phyloP scores from a whole-genome alignment of 1,284 basidiomycete species.

The Moesziomyces sp. region DNA sequence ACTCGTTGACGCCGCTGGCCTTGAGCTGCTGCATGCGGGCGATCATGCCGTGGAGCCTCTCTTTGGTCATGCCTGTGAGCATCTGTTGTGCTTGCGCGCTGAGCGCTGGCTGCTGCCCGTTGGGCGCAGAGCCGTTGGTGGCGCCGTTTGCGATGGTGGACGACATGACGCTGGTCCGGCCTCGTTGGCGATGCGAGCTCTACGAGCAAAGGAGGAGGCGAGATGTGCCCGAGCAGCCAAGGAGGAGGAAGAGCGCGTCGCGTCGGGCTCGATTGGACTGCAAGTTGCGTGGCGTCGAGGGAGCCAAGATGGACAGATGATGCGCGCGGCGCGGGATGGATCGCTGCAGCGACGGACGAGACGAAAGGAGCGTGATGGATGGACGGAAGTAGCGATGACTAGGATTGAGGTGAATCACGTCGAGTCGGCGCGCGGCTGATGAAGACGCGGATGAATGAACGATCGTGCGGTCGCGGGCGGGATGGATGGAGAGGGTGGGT shows the following conservation, averaged over 20 bases:
- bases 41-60: constrained; percentile 60
- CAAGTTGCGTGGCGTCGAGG: too few relatives aligned
- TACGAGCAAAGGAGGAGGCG: constrained; percentile 1
- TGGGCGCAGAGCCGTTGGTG: constrained; percentile 29
- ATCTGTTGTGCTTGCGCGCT: constrained; percentile 57
- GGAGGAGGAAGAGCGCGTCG: background rate
- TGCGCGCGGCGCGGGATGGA: too few relatives aligned
- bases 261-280: too few relatives aligned
- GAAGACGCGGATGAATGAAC: too few relatives aligned
- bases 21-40: constrained; percentile 68
- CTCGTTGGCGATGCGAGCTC: background rate
- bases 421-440: too few relatives aligned
- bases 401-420: too few relatives aligned
- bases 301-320: too few relatives aligned
- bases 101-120: constrained; percentile 32
- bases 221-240: background rate
- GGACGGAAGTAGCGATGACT: too few relatives aligned
- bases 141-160: constrained; percentile 45
- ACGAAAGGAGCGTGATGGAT: too few relatives aligned
- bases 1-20: constrained; percentile 66
- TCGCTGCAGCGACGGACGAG: too few relatives aligned
- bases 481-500: background rate
- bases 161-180: constrained; percentile 22
- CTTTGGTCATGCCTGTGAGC: constrained; percentile 65
- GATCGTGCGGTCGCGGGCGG: too few relatives aligned